Evolutionary conservation across 192 early-diverging fungal genomes (phyloP), one percentile per base, ranked within the genome.

Genomic region (Coemansia erecta): DNA sequence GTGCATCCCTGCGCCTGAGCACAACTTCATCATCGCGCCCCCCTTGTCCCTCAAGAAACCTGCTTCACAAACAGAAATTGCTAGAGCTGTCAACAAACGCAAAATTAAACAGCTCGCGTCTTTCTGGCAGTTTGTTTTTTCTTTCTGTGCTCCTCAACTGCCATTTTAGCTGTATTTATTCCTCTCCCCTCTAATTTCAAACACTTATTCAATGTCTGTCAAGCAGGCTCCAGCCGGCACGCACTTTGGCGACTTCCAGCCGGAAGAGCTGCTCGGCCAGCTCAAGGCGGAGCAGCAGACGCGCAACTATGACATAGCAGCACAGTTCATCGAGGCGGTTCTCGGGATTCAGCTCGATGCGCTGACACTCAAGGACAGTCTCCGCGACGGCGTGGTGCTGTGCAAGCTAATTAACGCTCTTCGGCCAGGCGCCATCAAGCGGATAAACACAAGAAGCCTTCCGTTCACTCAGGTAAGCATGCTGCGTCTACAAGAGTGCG

Each of bases 321-420:
- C 77, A 37, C 72, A 58, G 41, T 90, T 87, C 59, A 82, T 90
- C 26, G 85, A 89, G 40, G 68, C 80, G 10, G 85, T 85, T 18
- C 67, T 89, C 3, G 84, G 77, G 7, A 58, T 73, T 28, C 70
- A 80, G 50, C 76, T 92, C 15, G 78, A 85, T 3, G 71, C 72
- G 12, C 72, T 72, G 26, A 81, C 84, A 51, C 68, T 92, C 19
- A 84, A 85, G 28, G 63, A 70, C 8, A 80, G 82, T 24, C 78
- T 94, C 13, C 84, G 85, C 58, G 88, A 91, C 56, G 92, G 90
- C 28, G 86, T 91, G 5, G 62, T 92, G 5, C 81, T 94, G 37
- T 94, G 92, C 81, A 82, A 86, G 15, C 55, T 94, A 26, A 86
- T 90, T 64, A 94, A 94, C 78, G 81, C 81, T 55, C 71, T 94